These are phyloP conservation scores for Penicillium palitans DNA, from an alignment of 2,329 filamentous ascomycete species.

Conservation along the genomic window DNA sequence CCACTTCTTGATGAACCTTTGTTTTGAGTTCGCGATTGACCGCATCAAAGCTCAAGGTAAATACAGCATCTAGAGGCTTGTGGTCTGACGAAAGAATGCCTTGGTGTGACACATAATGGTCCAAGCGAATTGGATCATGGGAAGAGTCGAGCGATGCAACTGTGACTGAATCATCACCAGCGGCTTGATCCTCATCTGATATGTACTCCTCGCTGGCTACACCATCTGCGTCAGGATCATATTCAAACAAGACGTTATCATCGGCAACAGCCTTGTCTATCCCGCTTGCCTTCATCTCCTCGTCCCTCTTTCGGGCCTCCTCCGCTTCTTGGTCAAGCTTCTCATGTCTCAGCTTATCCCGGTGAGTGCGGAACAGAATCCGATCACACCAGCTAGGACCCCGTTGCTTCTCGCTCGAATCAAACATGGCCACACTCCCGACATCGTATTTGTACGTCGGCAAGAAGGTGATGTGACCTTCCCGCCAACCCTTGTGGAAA, in stretches of 20 bases:
- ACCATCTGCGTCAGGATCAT: slow-evolving; percentile 78
- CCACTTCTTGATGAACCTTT: slow-evolving; percentile 81
- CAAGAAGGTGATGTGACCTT: slow-evolving; percentile 83
- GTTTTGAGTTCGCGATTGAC: slow-evolving; percentile 83
- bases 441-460: slow-evolving; percentile 98
- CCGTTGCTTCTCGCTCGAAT: slow-evolving; percentile 90
- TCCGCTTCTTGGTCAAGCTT: slow-evolving; percentile 63
- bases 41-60: slow-evolving; percentile 80
- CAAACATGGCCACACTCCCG: slow-evolving; percentile 87
- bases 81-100: slow-evolving; percentile 90
- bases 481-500: slow-evolving; percentile 89
- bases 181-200: slow-evolving; percentile 54
- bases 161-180: slow-evolving; percentile 41
- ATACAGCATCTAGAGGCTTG: slow-evolving; percentile 83
- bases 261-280: slow-evolving; percentile 72
- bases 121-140: slow-evolving; percentile 55
- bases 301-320: slow-evolving; percentile 69
- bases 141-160: slow-evolving; percentile 28
- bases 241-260: slow-evolving; percentile 84
- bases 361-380: slow-evolving; percentile 78
- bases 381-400: slow-evolving; percentile 97
- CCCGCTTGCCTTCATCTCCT: slow-evolving; percentile 80
- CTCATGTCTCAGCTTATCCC: slow-evolving; percentile 67
- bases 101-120: slow-evolving; percentile 84
- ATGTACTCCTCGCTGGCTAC: slow-evolving; percentile 60